phyloP scores from a whole-genome alignment of 768 basidiomycete species.

The Mycena sanguinolenta region DNA sequence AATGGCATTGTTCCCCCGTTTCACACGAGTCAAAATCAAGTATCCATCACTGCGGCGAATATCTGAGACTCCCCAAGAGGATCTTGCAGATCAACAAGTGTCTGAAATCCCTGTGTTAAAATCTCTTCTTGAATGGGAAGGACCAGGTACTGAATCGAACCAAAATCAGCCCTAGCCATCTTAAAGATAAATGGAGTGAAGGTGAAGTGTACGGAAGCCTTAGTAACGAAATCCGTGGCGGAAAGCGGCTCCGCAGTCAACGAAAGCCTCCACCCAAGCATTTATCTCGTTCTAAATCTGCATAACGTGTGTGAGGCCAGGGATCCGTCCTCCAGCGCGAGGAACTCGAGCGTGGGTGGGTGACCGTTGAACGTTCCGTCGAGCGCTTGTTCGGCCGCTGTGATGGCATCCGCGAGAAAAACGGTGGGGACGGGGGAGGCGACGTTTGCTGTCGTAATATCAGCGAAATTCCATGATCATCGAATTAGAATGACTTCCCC shows the following conservation, averaged over 20 bases:
- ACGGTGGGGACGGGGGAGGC: slow-evolving; percentile 44
- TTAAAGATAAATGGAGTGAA: neutral
- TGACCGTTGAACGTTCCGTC: slow-evolving; percentile 47
- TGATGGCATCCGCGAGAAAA: slow-evolving; percentile 46
- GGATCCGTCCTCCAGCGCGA: slow-evolving; percentile 47
- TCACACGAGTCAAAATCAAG: neutral
- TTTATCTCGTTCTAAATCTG: slow-evolving; percentile 40
- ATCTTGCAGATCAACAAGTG: slow-evolving; percentile 68
- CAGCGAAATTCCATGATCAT: no score
- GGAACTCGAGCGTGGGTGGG: slow-evolving; percentile 49
- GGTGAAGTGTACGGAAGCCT: slow-evolving; percentile 43
- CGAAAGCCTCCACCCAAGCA: slow-evolving; percentile 63
- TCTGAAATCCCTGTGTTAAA: slow-evolving; percentile 63
- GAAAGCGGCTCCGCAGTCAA: slow-evolving; percentile 58
- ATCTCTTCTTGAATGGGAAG: slow-evolving; percentile 58
- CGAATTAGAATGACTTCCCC: no score
- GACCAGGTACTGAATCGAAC: slow-evolving; percentile 47
- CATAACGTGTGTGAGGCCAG: slow-evolving; percentile 46
- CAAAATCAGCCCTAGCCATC: neutral
- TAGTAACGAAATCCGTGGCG: slow-evolving; percentile 59
- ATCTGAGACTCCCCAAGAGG: slow-evolving; percentile 42
- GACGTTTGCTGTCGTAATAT: slow-evolving; percentile 13
- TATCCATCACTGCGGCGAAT: no score
- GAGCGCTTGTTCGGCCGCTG: slow-evolving; percentile 45
- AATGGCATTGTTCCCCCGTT: slow-evolving; percentile 58